Percentiles rank a stretch among this genome's conserved stretches.
These are phyloP conservation scores for Syzygium aromaticum DNA, from an alignment of 345 rosid genomes.

Conservation along the genomic window DNA sequence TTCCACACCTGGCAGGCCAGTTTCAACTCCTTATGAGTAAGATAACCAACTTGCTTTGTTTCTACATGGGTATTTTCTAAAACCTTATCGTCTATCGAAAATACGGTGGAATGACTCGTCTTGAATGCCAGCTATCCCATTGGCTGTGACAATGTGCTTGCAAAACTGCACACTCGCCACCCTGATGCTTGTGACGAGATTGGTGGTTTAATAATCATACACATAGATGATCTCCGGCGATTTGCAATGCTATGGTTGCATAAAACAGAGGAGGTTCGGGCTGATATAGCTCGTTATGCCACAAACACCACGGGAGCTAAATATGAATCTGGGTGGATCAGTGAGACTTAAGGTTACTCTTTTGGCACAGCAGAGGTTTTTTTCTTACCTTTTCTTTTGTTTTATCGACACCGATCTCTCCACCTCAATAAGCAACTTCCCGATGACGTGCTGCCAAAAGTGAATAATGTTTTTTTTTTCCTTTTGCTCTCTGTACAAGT, in stretches of 20 bases:
- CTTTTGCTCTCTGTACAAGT: background rate
- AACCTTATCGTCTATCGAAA: background rate
- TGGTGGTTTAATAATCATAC: slow-evolving; percentile 97
- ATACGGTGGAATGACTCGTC: background rate
- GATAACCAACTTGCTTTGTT: background rate
- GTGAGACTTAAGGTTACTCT: slow-evolving; percentile 98
- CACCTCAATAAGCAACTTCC: background rate
- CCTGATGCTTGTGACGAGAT: slow-evolving; percentile 96
- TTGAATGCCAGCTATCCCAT: slow-evolving; percentile 55
- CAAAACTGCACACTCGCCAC: slow-evolving; percentile 81
- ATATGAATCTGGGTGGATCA: slow-evolving; percentile 92
- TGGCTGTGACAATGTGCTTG: slow-evolving; percentile 94
- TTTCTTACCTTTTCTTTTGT: background rate
- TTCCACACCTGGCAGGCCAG: slow-evolving; percentile 89
- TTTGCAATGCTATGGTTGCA: slow-evolving; percentile 93
- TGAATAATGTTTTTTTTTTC: background rate
- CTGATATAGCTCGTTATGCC: slow-evolving; percentile 88
- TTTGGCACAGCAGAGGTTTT: slow-evolving; percentile 99
- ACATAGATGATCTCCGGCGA: slow-evolving; percentile 84
- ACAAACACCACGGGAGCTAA: slow-evolving; percentile 86
- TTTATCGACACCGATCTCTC: background rate
- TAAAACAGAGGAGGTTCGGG: slow-evolving; percentile 94
- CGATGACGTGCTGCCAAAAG: background rate
- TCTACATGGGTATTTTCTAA: background rate
- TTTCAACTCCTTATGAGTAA: slow-evolving; percentile 99